Evolutionary conservation across 192 early-diverging fungal genomes (phyloP).

Genomic region (Anaeromyces robustus): DNA sequence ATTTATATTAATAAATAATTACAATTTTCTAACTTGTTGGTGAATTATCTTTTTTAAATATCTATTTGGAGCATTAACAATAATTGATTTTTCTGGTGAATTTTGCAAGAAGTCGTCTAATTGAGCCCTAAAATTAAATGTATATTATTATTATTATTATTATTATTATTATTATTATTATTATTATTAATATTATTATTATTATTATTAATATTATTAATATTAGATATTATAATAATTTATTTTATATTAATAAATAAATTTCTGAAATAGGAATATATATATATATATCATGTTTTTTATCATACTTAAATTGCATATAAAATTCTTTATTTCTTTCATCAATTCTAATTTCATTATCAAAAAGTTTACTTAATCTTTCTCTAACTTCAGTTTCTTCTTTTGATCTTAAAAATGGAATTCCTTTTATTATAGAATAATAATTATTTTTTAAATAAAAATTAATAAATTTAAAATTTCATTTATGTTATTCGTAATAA

Average conservation of each 20-base stretch:
- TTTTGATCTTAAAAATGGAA: slow-evolving; percentile 47
- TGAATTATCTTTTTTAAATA: slow-evolving; percentile 60
- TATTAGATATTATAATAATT: no score
- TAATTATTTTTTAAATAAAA: background rate
- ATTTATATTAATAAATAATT: no score
- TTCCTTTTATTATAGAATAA: slow-evolving; percentile 23
- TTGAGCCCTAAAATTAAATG: slow-evolving; percentile 12
- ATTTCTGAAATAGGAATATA: no score
- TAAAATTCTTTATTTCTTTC: slow-evolving; percentile 32
- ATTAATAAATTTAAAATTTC: no score
- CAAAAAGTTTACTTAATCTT: slow-evolving; percentile 2
- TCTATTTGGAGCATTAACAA: slow-evolving; percentile 29
- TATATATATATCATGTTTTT: no score
- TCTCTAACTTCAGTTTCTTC: slow-evolving; percentile 26
- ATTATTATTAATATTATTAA: no score
- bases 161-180: no score
- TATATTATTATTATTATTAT: no score
- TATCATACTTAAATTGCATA: slow-evolving; percentile 18
- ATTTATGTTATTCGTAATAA: no score
- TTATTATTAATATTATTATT: no score
- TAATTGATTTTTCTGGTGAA: slow-evolving; percentile 16
- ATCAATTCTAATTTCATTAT: slow-evolving; percentile 27
- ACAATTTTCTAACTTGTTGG: slow-evolving; percentile 44
- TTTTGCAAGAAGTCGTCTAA: slow-evolving; percentile 30
- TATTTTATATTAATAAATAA: no score